phyloP scores from a whole-genome alignment of 176 grass and related monocot species.

The Oryza glaberrima region DNA sequence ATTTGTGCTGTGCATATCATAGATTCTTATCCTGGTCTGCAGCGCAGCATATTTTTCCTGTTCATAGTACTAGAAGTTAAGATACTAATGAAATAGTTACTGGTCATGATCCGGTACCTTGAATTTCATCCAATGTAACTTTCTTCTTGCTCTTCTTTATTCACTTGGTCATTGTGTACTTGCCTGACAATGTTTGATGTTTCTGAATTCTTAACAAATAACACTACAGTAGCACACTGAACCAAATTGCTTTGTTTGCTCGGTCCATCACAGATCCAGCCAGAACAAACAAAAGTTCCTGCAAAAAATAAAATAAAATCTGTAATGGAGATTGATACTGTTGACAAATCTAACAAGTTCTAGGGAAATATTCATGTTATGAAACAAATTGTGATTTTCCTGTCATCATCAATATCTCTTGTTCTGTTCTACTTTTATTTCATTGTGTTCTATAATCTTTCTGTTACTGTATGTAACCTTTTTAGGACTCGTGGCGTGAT shows the following conservation, averaged over 20 bases:
- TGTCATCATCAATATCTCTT: constrained; percentile 5
- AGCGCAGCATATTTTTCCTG: background rate
- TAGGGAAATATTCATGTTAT: background rate
- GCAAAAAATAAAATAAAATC: background rate
- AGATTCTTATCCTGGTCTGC: constrained; percentile 27
- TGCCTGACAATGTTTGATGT: background rate
- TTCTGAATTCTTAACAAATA: background rate
- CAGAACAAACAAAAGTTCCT: background rate
- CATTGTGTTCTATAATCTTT: constrained; percentile 29
- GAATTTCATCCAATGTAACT: background rate
- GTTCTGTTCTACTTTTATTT: background rate
- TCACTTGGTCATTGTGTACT: constrained; percentile 18
- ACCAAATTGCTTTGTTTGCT: constrained; percentile 22
- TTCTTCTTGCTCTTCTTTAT: background rate
- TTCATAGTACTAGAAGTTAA: constrained; percentile 9
- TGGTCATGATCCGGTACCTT: background rate
- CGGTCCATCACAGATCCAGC: background rate
- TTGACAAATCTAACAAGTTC: background rate
- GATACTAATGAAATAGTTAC: background rate
- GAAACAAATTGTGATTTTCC: constrained; percentile 14
- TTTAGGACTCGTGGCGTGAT: constrained; percentile 90
- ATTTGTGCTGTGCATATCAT: background rate
- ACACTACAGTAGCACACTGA: background rate
- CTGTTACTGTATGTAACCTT: constrained; percentile 1
- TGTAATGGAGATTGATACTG: constrained; percentile 22